Evolutionary conservation across 225 moss, liverwort and hornwort species (phyloP).

Genomic region (Anthoceros angustus): DNA sequence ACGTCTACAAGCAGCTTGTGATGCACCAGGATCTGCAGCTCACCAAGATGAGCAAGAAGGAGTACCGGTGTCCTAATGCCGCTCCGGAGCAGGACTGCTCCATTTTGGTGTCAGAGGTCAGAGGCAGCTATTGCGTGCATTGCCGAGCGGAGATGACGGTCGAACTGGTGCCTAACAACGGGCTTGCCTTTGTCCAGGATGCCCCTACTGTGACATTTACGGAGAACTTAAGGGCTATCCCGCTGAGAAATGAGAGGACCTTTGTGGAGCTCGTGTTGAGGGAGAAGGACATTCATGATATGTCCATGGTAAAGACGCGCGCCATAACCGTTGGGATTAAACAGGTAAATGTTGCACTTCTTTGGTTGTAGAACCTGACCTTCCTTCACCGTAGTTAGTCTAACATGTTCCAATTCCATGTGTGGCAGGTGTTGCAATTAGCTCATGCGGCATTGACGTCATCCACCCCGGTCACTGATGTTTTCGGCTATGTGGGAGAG

Average conservation of each 20-base stretch:
- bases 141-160: neutral
- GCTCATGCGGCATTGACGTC: neutral
- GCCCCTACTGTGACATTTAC: neutral
- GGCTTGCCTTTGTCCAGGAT: neutral
- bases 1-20: neutral
- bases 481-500: neutral
- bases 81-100: neutral
- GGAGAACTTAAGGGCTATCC: neutral
- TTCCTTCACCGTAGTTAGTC: neutral
- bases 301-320: neutral
- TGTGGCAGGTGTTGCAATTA: neutral
- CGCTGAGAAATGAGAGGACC: neutral
- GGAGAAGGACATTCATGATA: neutral
- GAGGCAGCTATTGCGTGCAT: neutral
- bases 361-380: neutral
- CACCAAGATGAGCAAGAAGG: neutral
- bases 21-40: neutral
- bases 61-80: neutral
- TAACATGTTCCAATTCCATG: neutral
- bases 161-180: neutral
- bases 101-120: neutral
- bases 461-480: neutral
- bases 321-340: neutral
- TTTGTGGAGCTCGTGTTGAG: neutral
- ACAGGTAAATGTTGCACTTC: neutral